phyloP scores from a whole-genome alignment of 106 monocot species.

The Apostasia ramifera region DNA sequence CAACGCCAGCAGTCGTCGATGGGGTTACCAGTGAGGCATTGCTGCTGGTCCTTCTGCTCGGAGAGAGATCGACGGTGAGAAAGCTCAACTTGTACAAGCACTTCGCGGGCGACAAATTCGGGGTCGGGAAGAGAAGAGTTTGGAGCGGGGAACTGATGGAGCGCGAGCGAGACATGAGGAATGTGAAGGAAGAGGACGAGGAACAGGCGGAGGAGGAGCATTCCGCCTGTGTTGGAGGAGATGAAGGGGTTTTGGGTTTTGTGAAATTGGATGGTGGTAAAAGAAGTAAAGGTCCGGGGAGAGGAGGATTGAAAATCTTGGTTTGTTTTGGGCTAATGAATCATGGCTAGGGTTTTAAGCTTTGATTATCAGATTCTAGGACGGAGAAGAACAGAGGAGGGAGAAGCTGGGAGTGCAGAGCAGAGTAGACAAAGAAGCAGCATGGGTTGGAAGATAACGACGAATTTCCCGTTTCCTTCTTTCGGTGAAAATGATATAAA shows the following conservation, averaged over 20 bases:
- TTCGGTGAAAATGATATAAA: too few relatives aligned
- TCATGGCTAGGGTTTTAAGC: too few relatives aligned
- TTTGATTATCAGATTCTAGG: too few relatives aligned
- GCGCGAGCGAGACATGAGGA: neutral
- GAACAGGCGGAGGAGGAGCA: neutral
- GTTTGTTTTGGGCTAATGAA: too few relatives aligned
- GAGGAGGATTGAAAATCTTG: too few relatives aligned
- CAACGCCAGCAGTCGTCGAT: constrained; percentile 88
- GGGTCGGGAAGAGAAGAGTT: constrained; percentile 6
- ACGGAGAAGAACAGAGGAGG: too few relatives aligned
- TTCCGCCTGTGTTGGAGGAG: neutral
- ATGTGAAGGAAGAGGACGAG: neutral
- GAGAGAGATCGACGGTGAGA: constrained; percentile 1
- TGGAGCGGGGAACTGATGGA: neutral
- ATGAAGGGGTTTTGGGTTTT: neutral
- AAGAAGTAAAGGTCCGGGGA: too few relatives aligned
- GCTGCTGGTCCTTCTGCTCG: neutral
- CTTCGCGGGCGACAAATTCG: neutral
- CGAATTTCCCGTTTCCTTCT: too few relatives aligned
- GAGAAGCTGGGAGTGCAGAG: too few relatives aligned
- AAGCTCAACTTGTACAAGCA: neutral
- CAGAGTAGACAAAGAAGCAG: too few relatives aligned
- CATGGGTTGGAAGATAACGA: too few relatives aligned
- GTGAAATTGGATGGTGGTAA: neutral
- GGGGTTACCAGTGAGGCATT: constrained; percentile 50